These are phyloP conservation scores for Apophysomyces trapeziformis DNA, from an alignment of 371 early-diverging fungal species.

Conservation along the genomic window DNA sequence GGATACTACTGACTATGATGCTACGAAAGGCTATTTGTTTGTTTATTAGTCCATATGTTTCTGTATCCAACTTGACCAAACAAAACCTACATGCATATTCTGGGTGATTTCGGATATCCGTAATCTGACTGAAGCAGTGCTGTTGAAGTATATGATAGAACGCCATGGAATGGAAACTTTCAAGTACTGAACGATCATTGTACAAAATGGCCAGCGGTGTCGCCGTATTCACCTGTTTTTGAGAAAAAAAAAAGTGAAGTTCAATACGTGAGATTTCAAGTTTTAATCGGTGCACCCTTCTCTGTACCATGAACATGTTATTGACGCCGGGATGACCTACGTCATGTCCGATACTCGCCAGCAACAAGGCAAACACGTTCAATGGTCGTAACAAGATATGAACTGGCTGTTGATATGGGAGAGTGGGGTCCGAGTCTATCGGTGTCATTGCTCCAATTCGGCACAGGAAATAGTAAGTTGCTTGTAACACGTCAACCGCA, in stretches of 20 bases:
- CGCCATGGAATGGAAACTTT: slow-evolving; percentile 10
- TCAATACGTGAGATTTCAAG: slow-evolving; percentile 22
- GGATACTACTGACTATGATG: slow-evolving; percentile 71
- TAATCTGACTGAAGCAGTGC: slow-evolving; percentile 61
- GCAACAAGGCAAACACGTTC: slow-evolving; percentile 73
- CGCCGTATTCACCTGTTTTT: slow-evolving; percentile 61
- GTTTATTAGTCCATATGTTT: slow-evolving; percentile 15
- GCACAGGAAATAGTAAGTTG: slow-evolving; percentile 78
- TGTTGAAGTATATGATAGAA: slow-evolving; percentile 28
- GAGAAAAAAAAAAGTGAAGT: too few relatives aligned
- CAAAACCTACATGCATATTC: slow-evolving; percentile 36
- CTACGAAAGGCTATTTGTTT: slow-evolving; percentile 63
- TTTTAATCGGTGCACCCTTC: not conserved
- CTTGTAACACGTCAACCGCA: slow-evolving; percentile 86
- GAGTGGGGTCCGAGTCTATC: slow-evolving; percentile 23
- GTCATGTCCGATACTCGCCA: slow-evolving; percentile 86
- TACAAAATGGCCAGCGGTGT: slow-evolving; percentile 89
- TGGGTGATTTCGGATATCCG: slow-evolving; percentile 37
- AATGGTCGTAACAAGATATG: slow-evolving; percentile 60
- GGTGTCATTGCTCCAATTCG: slow-evolving; percentile 60
- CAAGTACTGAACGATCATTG: slow-evolving; percentile 84
- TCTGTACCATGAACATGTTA: slow-evolving; percentile 74
- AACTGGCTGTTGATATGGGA: slow-evolving; percentile 9
- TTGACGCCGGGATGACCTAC: slow-evolving; percentile 89
- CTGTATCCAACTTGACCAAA: slow-evolving; percentile 6